phyloP scores from a whole-genome alignment of 352 stramenopile genomes.

The Pythium plurisporium region DNA sequence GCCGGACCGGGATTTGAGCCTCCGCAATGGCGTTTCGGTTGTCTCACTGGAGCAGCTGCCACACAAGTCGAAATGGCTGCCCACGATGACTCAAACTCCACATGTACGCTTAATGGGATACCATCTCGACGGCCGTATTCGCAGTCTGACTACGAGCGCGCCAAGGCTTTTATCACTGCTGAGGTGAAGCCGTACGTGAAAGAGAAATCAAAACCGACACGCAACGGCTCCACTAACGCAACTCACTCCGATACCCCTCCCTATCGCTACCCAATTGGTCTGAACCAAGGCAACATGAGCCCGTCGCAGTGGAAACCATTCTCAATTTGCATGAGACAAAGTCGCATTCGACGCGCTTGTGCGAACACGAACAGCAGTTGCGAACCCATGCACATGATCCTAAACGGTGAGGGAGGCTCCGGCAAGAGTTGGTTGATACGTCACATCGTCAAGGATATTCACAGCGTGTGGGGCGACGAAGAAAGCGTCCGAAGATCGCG shows the following conservation, averaged over 20 bases:
- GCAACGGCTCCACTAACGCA: neutral
- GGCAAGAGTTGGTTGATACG: slow-evolving; percentile 8
- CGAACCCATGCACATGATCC: neutral
- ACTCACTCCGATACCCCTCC: too few species aligned
- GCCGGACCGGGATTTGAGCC: too few species aligned
- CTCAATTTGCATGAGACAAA: neutral
- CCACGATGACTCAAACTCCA: neutral
- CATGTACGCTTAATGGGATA: neutral
- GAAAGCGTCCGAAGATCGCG: neutral
- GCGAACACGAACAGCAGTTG: neutral
- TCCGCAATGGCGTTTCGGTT: neutral
- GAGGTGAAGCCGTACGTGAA: neutral
- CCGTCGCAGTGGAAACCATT: neutral
- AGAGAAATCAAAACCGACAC: neutral
- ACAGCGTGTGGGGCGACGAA: neutral
- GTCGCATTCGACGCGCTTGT: neutral
- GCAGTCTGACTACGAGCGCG: neutral
- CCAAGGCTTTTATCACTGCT: neutral
- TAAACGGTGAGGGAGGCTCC: neutral
- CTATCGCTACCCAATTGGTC: neutral
- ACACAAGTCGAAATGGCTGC: neutral
- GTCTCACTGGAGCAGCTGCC: too few species aligned
- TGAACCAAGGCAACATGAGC: neutral
- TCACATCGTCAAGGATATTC: neutral
- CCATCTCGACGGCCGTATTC: too few species aligned